phyloP scores from a whole-genome alignment of 257 asterid species.

The Galeopsis tetrahit region DNA sequence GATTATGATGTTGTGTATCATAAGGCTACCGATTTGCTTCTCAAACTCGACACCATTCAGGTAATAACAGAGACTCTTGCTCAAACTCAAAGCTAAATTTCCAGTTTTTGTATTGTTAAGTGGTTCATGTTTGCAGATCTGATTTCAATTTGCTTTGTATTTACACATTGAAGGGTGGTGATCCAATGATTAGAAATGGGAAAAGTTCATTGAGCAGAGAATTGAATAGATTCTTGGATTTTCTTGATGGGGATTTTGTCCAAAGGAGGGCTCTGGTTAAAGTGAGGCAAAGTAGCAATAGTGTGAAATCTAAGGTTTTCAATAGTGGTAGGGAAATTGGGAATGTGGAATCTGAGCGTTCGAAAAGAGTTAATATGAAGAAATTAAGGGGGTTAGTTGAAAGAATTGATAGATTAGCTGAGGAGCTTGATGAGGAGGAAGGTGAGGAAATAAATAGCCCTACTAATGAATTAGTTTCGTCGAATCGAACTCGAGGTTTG shows the following conservation, averaged over 20 bases:
- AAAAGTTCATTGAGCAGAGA: slow-evolving; percentile 61
- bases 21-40: slow-evolving; percentile 56
- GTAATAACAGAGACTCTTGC: slow-evolving; percentile 37
- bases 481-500: slow-evolving; percentile 34
- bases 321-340: slow-evolving; percentile 30
- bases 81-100: neutral
- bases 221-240: slow-evolving; percentile 57
- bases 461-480: slow-evolving; percentile 17
- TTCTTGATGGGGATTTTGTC: slow-evolving; percentile 47
- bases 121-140: too few species aligned
- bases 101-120: neutral
- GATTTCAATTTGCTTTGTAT: slow-evolving; percentile 13
- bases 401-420: slow-evolving; percentile 54
- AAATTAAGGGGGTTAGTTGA: slow-evolving; percentile 47
- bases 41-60: slow-evolving; percentile 67
- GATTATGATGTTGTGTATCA: slow-evolving; percentile 48
- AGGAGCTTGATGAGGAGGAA: slow-evolving; percentile 53
- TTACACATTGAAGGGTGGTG: slow-evolving; percentile 90
- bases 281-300: slow-evolving; percentile 38
- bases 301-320: slow-evolving; percentile 41
- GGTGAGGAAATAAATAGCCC: slow-evolving; percentile 40
- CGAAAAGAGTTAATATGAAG: slow-evolving; percentile 36
- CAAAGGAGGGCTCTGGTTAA: slow-evolving; percentile 41
- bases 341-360: slow-evolving; percentile 29
- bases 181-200: slow-evolving; percentile 85